phyloP scores from a whole-genome alignment of 768 basidiomycete genomes.

The Mycena crocata region DNA sequence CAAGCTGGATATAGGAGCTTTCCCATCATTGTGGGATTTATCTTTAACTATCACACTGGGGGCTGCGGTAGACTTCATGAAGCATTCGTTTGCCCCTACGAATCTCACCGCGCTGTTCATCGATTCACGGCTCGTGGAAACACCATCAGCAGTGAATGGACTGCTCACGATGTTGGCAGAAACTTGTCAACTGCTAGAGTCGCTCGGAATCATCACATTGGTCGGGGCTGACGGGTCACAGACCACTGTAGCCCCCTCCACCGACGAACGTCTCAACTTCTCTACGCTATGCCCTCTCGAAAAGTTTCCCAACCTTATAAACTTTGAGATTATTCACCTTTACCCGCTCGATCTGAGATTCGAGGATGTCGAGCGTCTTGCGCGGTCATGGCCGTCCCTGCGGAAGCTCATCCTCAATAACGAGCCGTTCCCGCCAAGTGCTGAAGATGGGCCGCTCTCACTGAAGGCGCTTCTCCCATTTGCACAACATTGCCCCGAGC shows the following conservation, averaged over 20 bases:
- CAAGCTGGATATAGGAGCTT: constrained; percentile 57
- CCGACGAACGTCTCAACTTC: constrained; percentile 43
- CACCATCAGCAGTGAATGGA: constrained; percentile 52
- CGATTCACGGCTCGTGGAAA: constrained; percentile 59
- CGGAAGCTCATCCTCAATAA: constrained; percentile 58
- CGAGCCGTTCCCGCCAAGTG: constrained; percentile 56
- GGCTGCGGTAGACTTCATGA: constrained; percentile 59
- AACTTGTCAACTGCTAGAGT: constrained; percentile 59
- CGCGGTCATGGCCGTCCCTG: constrained; percentile 57
- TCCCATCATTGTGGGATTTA: constrained; percentile 65
- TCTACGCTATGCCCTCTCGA: constrained; percentile 50
- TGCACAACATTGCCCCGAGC: constrained; percentile 51
- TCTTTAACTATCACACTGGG: constrained; percentile 58
- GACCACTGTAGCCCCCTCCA: constrained; percentile 29
- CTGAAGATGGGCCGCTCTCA: constrained; percentile 47
- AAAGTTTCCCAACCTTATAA: constrained; percentile 37
- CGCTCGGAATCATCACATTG: constrained; percentile 55
- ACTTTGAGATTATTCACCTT: constrained; percentile 53
- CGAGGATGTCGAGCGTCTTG: constrained; percentile 59
- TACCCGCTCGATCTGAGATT: constrained; percentile 52
- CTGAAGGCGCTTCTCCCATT: constrained; percentile 55
- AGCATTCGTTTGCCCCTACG: constrained; percentile 55
- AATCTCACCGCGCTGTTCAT: constrained; percentile 65
- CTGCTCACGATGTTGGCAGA: constrained; percentile 59
- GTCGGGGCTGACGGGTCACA: constrained; percentile 29